These are phyloP conservation scores for Phialocephala subalpina DNA, from an alignment of 2,329 filamentous ascomycete genomes.

Conservation along the genomic window DNA sequence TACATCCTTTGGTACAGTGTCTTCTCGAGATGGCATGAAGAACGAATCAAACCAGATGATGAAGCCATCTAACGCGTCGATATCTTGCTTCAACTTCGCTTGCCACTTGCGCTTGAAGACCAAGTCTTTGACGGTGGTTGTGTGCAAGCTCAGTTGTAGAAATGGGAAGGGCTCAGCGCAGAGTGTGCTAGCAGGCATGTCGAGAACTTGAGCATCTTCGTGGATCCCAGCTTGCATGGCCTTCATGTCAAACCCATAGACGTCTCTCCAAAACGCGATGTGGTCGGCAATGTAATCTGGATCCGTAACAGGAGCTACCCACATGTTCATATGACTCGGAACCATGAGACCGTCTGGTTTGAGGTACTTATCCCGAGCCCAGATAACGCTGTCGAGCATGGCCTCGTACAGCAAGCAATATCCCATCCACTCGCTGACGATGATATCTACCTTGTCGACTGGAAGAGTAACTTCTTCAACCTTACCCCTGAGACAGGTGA, in stretches of 20 bases:
- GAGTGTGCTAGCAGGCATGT: constrained; percentile 68
- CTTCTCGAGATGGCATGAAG: constrained; percentile 72
- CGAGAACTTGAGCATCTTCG: constrained; percentile 81
- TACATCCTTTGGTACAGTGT: constrained; percentile 55
- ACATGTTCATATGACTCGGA: constrained; percentile 84
- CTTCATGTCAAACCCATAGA: constrained; percentile 95
- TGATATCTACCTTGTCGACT: constrained; percentile 86
- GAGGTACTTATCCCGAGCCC: constrained; percentile 87
- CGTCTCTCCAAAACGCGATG: constrained; percentile 86
- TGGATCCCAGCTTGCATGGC: constrained; percentile 86
- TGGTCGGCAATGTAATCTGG: constrained; percentile 79
- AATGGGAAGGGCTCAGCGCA: constrained; percentile 71
- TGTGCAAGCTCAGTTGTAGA: constrained; percentile 79
- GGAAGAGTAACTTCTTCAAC: constrained; percentile 87
- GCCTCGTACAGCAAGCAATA: constrained; percentile 94
- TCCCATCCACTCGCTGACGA: constrained; percentile 98
- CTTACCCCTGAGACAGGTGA: constrained; percentile 83
- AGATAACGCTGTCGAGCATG: constrained; percentile 93
- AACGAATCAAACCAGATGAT: constrained; percentile 95
- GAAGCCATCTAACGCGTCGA: constrained; percentile 83
- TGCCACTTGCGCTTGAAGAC: constrained; percentile 76
- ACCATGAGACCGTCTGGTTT: constrained; percentile 82
- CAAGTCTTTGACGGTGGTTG: constrained; percentile 74
- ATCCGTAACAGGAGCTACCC: constrained; percentile 82
- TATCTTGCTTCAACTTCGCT: constrained; percentile 65